Conservation (phyloP, 345 rosid species). For the Cardiospermum halicacabum region DNA sequence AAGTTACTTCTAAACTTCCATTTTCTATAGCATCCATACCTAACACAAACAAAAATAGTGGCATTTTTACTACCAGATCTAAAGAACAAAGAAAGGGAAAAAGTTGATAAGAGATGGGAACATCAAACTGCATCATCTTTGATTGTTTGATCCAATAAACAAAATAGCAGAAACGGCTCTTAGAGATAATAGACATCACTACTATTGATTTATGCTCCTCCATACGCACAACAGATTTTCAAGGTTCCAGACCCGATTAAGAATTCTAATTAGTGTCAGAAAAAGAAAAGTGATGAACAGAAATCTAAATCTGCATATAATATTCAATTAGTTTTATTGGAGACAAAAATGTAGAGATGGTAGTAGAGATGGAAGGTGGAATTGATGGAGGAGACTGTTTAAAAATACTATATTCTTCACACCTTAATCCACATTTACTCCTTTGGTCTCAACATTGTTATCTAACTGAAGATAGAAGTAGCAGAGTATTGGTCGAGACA, state of each 20-base stretch:
- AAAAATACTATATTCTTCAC: no score
- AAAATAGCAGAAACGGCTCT: conserved; percentile 95
- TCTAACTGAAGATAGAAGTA: no score
- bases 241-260: conserved; percentile 77
- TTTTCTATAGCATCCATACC: conserved; percentile 94
- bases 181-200: conserved; percentile 96
- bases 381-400: no score
- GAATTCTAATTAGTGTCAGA: conserved; percentile 1
- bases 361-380: no score
- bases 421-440: no score
- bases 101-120: no score
- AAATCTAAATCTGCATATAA: no score
- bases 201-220: conserved; percentile 69
- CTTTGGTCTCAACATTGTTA: no score
- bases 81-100: conserved; percentile 1
- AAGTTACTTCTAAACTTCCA: conserved; percentile 89
- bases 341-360: no score
- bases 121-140: conserved; percentile 43
- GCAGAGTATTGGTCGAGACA: no score
- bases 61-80: conserved; percentile 2
- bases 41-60: conserved; percentile 22
- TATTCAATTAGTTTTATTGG: no score
- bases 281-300: conserved; percentile 4
- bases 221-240: conserved; percentile 88
- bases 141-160: conserved; percentile 85